These are phyloP conservation scores for Trypanosoma melophagium DNA, from an alignment of 208 protist species.

Conservation along the genomic window DNA sequence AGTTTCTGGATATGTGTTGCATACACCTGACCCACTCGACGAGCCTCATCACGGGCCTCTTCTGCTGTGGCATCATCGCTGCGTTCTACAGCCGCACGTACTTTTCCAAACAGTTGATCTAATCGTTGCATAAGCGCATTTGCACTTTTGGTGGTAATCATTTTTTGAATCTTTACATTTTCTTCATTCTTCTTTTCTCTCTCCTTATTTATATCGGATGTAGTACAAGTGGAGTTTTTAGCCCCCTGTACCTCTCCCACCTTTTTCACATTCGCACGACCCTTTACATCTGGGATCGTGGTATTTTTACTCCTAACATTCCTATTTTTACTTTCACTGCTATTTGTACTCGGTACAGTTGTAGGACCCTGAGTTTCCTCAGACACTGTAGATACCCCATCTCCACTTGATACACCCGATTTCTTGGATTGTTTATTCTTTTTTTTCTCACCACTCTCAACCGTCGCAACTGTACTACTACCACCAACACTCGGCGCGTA, in stretches of 20 bases:
- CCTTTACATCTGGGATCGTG: not conserved
- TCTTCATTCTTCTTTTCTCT: not conserved
- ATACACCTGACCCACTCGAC: not conserved
- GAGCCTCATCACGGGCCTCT: not conserved
- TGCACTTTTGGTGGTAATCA: not conserved
- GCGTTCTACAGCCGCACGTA: not conserved
- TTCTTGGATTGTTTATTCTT: not conserved
- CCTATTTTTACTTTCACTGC: not conserved
- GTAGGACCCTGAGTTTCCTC: not conserved
- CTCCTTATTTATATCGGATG: not conserved
- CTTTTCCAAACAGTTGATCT: not conserved
- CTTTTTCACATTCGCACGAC: not conserved
- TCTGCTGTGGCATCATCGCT: conserved; percentile 4
- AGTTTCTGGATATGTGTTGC: not conserved
- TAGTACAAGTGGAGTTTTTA: not conserved
- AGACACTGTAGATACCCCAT: not conserved
- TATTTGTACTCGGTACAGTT: not conserved
- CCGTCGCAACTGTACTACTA: not conserved
- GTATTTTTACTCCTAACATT: not conserved
- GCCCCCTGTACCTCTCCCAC: not conserved
- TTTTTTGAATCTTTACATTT: not conserved
- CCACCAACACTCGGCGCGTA: not conserved
- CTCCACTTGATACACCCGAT: not conserved
- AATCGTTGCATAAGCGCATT: not conserved
- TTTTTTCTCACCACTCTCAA: not conserved